A percentile compares a stretch with the other conserved stretches of the same genome.
These are phyloP conservation scores for Sporothrix phasma DNA, from an alignment of 2,329 filamentous ascomycete species.

Conservation along the genomic window DNA sequence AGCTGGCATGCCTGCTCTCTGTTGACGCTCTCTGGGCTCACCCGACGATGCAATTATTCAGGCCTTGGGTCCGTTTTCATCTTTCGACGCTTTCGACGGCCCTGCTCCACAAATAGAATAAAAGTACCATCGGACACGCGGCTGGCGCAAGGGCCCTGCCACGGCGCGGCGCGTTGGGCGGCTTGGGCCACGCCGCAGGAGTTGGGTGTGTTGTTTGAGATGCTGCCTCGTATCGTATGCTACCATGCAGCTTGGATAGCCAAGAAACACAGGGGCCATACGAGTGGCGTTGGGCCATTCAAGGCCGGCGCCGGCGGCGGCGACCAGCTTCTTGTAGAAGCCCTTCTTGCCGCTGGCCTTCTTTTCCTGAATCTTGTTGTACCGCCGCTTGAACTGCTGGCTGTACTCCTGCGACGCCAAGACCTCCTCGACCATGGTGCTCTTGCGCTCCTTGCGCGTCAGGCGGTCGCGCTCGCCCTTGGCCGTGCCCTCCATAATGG, in stretches of 20 bases:
- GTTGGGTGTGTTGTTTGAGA: neutral
- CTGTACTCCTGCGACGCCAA: constrained; percentile 56
- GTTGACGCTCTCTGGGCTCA: neutral
- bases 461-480: constrained; percentile 77
- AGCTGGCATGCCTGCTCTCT: neutral
- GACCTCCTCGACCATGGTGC: constrained; percentile 77
- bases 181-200: neutral
- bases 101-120: too few species aligned
- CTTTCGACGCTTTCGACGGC: neutral
- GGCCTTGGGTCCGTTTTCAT: too few species aligned
- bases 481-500: constrained; percentile 76
- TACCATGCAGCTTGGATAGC: too few species aligned
- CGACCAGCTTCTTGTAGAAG: constrained; percentile 72
- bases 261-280: neutral
- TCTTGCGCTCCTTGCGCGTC: constrained; percentile 78
- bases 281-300: neutral
- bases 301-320: constrained; percentile 24
- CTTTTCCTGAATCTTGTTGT: constrained; percentile 67
- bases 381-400: constrained; percentile 76
- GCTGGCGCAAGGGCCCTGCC: neutral
- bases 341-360: constrained; percentile 85
- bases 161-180: constrained; percentile 2
- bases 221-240: neutral
- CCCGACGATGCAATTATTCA: too few species aligned
- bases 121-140: neutral